A percentile compares a stretch with the other conserved stretches of the same genome.
phyloP scores from a whole-genome alignment of 345 rosid genomes.

The Gossypium longicalyx region DNA sequence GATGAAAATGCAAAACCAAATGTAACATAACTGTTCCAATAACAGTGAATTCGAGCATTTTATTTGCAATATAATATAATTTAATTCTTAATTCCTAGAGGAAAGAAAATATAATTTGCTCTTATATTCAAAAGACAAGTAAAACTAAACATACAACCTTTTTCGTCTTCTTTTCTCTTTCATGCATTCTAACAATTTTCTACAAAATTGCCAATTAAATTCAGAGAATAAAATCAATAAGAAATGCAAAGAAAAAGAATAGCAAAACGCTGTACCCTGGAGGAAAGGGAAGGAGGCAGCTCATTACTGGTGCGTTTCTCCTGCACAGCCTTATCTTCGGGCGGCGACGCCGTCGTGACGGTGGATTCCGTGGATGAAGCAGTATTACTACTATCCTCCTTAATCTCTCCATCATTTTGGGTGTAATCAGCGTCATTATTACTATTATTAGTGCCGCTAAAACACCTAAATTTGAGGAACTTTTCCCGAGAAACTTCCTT shows the following conservation, averaged over 20 bases:
- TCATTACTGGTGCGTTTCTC: slow-evolving; percentile 4
- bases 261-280: slow-evolving; percentile 10
- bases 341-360: slow-evolving; percentile 8
- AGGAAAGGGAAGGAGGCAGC: slow-evolving; percentile 9
- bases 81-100: not conserved
- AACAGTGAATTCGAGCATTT: not conserved
- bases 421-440: not conserved
- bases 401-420: slow-evolving; percentile 4
- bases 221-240: not conserved
- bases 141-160: not conserved
- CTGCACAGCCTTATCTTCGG: not conserved
- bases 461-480: slow-evolving; percentile 4
- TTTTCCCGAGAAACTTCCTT: slow-evolving; percentile 9
- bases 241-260: not conserved
- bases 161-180: not conserved
- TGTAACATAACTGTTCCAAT: not conserved
- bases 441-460: not conserved
- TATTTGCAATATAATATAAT: not conserved
- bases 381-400: not conserved
- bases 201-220: not conserved
- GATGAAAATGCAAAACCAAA: not conserved
- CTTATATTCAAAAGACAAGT: not conserved
- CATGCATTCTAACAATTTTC: not conserved
- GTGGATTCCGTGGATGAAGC: slow-evolving; percentile 9
- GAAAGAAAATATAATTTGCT: not conserved